Evolutionary conservation across 768 basidiomycete species (phyloP).

Genomic region (Boletus edulis): DNA sequence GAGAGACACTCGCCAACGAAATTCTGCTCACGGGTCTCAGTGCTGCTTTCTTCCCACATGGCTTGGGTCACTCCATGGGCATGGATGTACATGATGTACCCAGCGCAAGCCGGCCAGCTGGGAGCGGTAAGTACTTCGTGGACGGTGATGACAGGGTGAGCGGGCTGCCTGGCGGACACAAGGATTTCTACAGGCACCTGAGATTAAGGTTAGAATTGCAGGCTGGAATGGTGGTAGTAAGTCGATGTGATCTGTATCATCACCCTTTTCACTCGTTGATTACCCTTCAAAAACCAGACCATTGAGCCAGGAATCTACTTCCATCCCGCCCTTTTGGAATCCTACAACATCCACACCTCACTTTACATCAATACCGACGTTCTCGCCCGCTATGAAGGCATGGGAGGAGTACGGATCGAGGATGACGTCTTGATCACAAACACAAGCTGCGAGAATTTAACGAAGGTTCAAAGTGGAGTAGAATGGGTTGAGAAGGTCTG

Average conservation of each 20-base stretch:
- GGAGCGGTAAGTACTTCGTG: constrained; percentile 54
- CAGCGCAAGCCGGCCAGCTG: constrained; percentile 69
- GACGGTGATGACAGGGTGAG: constrained; percentile 74
- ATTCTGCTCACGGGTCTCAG: constrained; percentile 77
- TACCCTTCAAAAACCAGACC: constrained; percentile 46
- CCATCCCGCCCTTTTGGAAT: constrained; percentile 70
- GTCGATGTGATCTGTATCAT: constrained; percentile 29
- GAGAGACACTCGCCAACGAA: constrained; percentile 34
- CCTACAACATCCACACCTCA: constrained; percentile 58
- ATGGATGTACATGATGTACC: constrained; percentile 95
- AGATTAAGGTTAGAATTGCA: constrained; percentile 73
- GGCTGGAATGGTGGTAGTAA: constrained; percentile 81
- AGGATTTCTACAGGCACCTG: constrained; percentile 76
- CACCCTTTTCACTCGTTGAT: not conserved
- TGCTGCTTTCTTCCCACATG: constrained; percentile 93
- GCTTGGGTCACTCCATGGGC: constrained; percentile 86
- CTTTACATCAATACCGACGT: constrained; percentile 37
- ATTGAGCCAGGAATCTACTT: constrained; percentile 92
- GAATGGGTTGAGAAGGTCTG: constrained; percentile 83
- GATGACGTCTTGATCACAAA: constrained; percentile 82
- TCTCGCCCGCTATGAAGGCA: constrained; percentile 55
- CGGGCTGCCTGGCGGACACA: constrained; percentile 57
- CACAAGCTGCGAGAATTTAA: constrained; percentile 79
- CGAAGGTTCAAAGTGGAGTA: constrained; percentile 78
- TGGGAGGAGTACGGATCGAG: constrained; percentile 93